These are phyloP conservation scores for Caloboletus firmus DNA, from an alignment of 1,284 basidiomycete genomes.

Conservation along the genomic window DNA sequence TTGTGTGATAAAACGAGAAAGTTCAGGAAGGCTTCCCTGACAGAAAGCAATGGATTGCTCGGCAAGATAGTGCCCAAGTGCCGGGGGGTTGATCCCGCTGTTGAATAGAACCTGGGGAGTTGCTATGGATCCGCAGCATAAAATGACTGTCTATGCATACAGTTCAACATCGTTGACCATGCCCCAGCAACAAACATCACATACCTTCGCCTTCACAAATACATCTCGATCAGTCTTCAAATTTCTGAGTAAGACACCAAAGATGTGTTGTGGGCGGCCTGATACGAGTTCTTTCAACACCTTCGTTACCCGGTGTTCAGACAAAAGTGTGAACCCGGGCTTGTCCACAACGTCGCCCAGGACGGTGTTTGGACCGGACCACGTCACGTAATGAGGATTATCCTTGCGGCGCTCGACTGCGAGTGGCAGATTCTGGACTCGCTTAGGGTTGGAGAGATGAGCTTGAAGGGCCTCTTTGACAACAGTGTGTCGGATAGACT, in stretches of 20 bases:
- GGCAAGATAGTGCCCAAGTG: background rate
- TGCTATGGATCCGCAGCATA: background rate
- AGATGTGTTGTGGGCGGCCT: background rate
- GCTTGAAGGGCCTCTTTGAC: background rate
- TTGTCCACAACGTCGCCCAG: background rate
- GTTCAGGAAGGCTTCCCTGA: background rate
- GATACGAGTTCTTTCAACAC: background rate
- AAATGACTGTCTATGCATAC: background rate
- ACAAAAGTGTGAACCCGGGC: background rate
- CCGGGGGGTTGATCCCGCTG: background rate
- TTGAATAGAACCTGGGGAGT: background rate
- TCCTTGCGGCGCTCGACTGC: background rate
- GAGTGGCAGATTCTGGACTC: background rate
- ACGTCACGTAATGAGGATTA: background rate
- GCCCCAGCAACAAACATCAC: background rate
- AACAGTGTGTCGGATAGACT: background rate
- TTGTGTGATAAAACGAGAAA: background rate
- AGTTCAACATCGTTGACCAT: too few relatives aligned
- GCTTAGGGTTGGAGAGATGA: background rate
- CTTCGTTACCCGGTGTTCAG: background rate
- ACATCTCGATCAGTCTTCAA: background rate
- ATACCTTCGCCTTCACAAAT: background rate
- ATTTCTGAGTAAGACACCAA: background rate
- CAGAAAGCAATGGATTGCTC: background rate
- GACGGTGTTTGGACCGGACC: background rate